Evolutionary conservation across 2,329 filamentous ascomycete genomes (phyloP), one percentile per base, ranked within the genome.

Genomic region (Phaeosphaeriaceae sp.): DNA sequence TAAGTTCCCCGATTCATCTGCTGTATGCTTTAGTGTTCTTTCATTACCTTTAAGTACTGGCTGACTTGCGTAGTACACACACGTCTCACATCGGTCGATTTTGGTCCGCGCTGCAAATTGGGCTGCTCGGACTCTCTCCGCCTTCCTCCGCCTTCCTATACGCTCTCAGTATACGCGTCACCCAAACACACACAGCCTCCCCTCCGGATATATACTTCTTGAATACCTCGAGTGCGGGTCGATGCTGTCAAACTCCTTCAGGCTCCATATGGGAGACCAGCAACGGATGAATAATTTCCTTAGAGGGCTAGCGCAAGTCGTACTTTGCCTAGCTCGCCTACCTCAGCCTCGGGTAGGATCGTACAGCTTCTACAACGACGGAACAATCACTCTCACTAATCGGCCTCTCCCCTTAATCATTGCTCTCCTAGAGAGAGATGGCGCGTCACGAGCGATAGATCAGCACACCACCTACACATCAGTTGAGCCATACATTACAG

Each of bases 341-440:
- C 49, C 45, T 23, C 9, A 50, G 23, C 39, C 32, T 18, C 36
- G 37, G n/a, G 50, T 52, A 17, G 33, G 46, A 15, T 52, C 45
- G 18, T 52, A 43, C 20, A 52, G 28, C 23, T 36, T 52, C 17
- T 13, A 6, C 29, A n/a, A 43, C 29, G 15, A 43, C 32, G 15
- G 40, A 21, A 34, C 58, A 9, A 34, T 76, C 18, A 36, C 28
- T 11, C 58, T 76, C 5, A 51, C 51, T 13, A 77, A 77, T 56
- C 71, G 72, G 3, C 74, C 74, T 21, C 58, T 76, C 16, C 66
- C 60, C 16, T 58, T 68, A 49, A 58, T 58, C 12, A 52, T 75
- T 9, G 61, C 71, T 30, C 38, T 60, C 50, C n/a, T 73, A 11
- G 72, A 76, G 51, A 76, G 74, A 42, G 63, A 66, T 32, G 58